Percentiles rank a stretch among this genome's conserved stretches.
phyloP scores from a whole-genome alignment of 2,329 filamentous ascomycete genomes.

The Verticillium nonalfalfae region DNA sequence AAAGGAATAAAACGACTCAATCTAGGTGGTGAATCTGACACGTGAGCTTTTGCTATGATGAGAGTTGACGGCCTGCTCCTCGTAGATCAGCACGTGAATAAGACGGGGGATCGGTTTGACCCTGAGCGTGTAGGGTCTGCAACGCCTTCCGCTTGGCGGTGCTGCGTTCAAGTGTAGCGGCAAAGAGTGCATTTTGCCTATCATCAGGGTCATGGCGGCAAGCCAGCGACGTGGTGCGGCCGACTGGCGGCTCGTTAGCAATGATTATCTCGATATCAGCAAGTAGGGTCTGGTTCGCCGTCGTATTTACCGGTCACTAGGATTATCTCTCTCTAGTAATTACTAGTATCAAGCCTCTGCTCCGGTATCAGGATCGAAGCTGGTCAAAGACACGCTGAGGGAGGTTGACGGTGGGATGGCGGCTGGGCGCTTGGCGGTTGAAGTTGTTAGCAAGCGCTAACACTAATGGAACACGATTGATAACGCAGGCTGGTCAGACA shows the following conservation, averaged over 20 bases:
- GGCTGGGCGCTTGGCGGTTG: neutral
- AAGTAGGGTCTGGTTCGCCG: neutral
- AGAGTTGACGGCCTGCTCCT: neutral
- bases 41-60: neutral
- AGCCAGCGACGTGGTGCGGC: neutral
- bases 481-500: neutral
- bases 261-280: neutral
- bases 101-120: neutral
- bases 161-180: neutral
- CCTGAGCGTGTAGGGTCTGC: neutral
- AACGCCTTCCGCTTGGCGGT: neutral
- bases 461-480: neutral
- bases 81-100: no score
- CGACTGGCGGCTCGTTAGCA: neutral
- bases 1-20: no score
- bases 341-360: neutral
- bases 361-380: neutral
- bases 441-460: neutral
- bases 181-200: neutral
- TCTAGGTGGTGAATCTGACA: neutral
- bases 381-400: neutral
- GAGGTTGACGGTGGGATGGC: neutral
- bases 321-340: neutral
- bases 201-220: neutral
- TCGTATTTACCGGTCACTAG: neutral